Evolutionary conservation across 106 monocot genomes (phyloP).

Genomic region (Acorus calamus): DNA sequence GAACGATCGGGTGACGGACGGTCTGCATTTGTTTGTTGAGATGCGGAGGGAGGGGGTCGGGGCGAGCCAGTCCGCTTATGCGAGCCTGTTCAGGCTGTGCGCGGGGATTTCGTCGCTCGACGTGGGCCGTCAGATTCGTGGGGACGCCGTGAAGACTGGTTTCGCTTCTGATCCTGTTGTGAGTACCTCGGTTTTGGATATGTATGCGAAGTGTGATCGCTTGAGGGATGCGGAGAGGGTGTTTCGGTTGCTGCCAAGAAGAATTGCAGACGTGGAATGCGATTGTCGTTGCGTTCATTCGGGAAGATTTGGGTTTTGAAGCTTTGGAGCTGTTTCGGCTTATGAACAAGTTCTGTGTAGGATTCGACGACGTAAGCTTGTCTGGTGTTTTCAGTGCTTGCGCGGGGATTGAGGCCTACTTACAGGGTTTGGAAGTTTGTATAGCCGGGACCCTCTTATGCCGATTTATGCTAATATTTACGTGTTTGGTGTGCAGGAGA

Average conservation of each 20-base stretch:
- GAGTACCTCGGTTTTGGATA: slow-evolving; percentile 76
- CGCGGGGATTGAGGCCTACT: slow-evolving; percentile 39
- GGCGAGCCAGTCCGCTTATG: slow-evolving; percentile 73
- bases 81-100: slow-evolving; percentile 67
- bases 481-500: too few species aligned
- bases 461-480: too few species aligned
- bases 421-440: slow-evolving; percentile 60
- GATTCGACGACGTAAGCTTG: slow-evolving; percentile 53
- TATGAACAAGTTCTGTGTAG: slow-evolving; percentile 41
- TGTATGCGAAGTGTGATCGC: slow-evolving; percentile 57
- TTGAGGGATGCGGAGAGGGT: slow-evolving; percentile 39
- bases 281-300: slow-evolving; percentile 52
- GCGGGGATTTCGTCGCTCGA: slow-evolving; percentile 28
- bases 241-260: slow-evolving; percentile 38
- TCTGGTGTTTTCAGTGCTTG: slow-evolving; percentile 83
- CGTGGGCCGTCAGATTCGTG: slow-evolving; percentile 58
- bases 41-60: slow-evolving; percentile 48
- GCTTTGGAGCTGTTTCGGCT: slow-evolving; percentile 46
- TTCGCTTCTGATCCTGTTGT: slow-evolving; percentile 57
- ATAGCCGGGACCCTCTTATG: too few species aligned
- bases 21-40: slow-evolving; percentile 42
- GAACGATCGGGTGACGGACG: slow-evolving; percentile 34
- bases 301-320: slow-evolving; percentile 33
- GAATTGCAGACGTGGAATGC: slow-evolving; percentile 71
- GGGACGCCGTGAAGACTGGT: slow-evolving; percentile 59